Base-by-base conservation (phyloP, 129 eudicot genomes). In the Flaveria linearis region DNA sequence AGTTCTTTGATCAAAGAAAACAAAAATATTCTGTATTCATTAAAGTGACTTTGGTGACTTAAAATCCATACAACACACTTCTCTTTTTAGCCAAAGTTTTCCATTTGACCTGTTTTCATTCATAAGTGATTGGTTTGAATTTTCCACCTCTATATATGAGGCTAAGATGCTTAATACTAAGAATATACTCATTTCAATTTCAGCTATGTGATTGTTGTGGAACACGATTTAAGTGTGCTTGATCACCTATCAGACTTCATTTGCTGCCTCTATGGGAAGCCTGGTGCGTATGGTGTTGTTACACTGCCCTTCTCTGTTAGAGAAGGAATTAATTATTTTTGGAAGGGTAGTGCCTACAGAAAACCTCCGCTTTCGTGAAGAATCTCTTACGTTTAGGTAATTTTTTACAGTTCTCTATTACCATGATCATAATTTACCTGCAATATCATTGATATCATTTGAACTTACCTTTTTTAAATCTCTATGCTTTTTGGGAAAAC, bases 201-300 rank as follows among this genome's bases (percentile, higher is more conserved):
- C 92, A 91, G 97, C 91, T 92, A 89, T 74, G 98, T 92, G 23
- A 92, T 92, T 39, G 98, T 92, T 36, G 96, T 90, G 52, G 98
- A 92, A 82, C 94, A 92, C 28, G 98, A 92, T 80, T 85, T 90
- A 49, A 92, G 98, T 71, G 96, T 92, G 69, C 86, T 92, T 15
- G 98, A 90, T 85, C 90, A 89, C 83, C 76, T 92, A 36, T 92
- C 98, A 20, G 98, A 92, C 81, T 92, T 90, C 90, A 92, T 89
- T 79, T 92, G 98, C 90, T 92, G 98, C 71, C 87, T 92, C 42
- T 92, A 92, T 74, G 96, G 96, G 76, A 86, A 83, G 76, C 94
- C 92, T 56, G 96, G 98, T 80, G 94, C 90, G 14, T 90, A 90
- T 83, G 98, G 96, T 50, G 98, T 92, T 77, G 98, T 90, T 15